Base-by-base conservation (phyloP, 2,329 filamentous ascomycete genomes). In the Ophiostoma tasmaniense region DNA sequence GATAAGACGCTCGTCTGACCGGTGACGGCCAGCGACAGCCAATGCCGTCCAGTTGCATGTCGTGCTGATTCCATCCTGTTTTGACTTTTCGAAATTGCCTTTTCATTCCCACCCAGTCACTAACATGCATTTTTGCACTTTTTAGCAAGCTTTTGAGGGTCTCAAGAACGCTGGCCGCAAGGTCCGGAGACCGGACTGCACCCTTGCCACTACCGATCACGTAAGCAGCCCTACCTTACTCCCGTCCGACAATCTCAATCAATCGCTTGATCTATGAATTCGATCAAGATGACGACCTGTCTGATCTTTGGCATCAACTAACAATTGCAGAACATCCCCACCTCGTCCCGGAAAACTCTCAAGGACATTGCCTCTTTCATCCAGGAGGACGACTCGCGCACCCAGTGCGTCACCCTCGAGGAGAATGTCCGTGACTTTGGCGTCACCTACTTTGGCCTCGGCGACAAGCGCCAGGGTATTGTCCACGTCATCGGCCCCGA, bases 401-500 rank as follows among this genome's bases (percentile, higher is more conserved):
- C 91, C 73, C 95, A 99, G 85, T 97, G 93, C 80, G 88, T 93
- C 76, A 98, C 95, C 55, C 88, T 99, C 72, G 95, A 99, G 82
- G 90, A 97, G 75, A 99, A 99, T 76, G 94, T 99, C 75, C 95
- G 94, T 82, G 91, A 94, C 73, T 98, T 97, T 78, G 93, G 92
- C 76, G 85, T 99, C 76, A 97, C 93, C 78, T 98, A 97, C 82
- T 99, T 99, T 77, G 95, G 95, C 71, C 89, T 99, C 72, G 91
- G 90, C 74, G 94, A 98, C 81, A 96, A 95, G 85, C 89, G 95
- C 73, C 95, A 99, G 81, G 95, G 95, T 73, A 99, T 99, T 75
- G 95, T 98, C 70, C 95, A 99, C 81, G 92, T 99, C 76, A 98
- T 99, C 75, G 95, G 95, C 45, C 95, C 95, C 55, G 95, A 99